These are phyloP conservation scores for Blastobotrys malaysiensis DNA, from an alignment of 1,139 yeast genomes.

Conservation along the genomic window DNA sequence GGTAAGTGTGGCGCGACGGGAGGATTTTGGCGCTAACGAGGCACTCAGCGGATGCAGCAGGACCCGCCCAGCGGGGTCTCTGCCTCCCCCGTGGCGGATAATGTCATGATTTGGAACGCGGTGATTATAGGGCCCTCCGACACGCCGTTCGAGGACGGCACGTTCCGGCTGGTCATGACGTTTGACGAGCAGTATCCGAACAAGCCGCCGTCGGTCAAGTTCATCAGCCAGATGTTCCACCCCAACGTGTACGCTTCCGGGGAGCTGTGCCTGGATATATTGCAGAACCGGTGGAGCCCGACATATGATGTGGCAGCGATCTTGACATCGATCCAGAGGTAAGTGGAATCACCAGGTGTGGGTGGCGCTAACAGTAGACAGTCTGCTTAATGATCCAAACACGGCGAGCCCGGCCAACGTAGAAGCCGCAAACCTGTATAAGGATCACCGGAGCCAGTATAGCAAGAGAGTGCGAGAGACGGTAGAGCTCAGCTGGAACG, in stretches of 20 bases:
- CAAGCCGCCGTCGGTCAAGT: constrained; percentile 90
- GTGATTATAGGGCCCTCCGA: constrained; percentile 97
- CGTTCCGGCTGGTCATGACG: constrained; percentile 77
- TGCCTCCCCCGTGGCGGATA: constrained; percentile 94
- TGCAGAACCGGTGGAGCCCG: constrained; percentile 98
- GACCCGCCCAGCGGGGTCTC: constrained; percentile 98
- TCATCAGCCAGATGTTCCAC: constrained; percentile 92
- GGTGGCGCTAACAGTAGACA: not conserved
- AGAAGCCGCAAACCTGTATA: constrained; percentile 93
- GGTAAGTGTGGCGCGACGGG: constrained; percentile 39
- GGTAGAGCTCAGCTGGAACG: constrained; percentile 55
- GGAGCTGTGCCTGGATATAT: constrained; percentile 89
- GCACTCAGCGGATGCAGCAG: constrained; percentile 76
- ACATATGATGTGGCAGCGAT: constrained; percentile 98
- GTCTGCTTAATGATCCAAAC: constrained; percentile 90
- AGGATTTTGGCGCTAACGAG: not conserved
- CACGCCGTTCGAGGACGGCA: constrained; percentile 97
- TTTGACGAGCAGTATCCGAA: constrained; percentile 98
- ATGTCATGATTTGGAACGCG: constrained; percentile 97
- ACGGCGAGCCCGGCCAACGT: constrained; percentile 97
- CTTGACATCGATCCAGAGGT: constrained; percentile 70
- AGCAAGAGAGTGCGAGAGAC: constrained; percentile 88
- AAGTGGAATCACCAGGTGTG: not conserved
- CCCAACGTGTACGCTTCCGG: constrained; percentile 97
- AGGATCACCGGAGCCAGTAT: constrained; percentile 91